A percentile compares a stretch with the other conserved stretches of the same genome.
Evolutionary conservation across 305 asterid species (phyloP).

Genomic region (Fraxinus greggii): DNA sequence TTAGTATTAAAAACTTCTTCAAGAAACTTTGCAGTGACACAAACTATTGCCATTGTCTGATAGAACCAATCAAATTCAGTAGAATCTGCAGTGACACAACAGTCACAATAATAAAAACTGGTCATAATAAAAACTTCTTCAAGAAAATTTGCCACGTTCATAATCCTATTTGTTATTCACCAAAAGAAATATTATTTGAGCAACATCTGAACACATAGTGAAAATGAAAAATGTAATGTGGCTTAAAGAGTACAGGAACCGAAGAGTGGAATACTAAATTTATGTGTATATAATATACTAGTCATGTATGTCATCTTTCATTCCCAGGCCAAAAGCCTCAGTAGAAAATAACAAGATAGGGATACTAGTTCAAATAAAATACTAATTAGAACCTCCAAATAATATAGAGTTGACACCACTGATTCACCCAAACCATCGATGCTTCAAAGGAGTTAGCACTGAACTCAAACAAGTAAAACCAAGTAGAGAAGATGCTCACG

Average conservation of each 20-base stretch:
- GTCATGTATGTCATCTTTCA: neutral
- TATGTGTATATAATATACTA: neutral
- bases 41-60: neutral
- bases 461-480: neutral
- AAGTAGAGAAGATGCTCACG: constrained; percentile 20
- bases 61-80: neutral
- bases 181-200: neutral
- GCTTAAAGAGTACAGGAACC: neutral
- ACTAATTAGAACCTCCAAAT: neutral
- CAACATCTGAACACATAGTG: neutral
- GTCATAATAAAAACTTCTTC: neutral
- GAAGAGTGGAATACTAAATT: neutral
- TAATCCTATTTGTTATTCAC: neutral
- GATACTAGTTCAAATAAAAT: neutral
- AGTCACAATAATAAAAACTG: neutral
- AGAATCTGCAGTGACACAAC: neutral
- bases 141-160: neutral
- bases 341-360: neutral
- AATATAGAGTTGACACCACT: neutral
- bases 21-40: too few species aligned
- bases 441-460: neutral
- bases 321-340: neutral
- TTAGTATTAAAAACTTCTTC: too few species aligned
- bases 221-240: neutral
- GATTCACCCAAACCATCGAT: neutral